Percentiles rank a stretch among this genome's conserved stretches.
Conservation (phyloP, 305 asterid species). For the Stenogyne calaminthoides region DNA sequence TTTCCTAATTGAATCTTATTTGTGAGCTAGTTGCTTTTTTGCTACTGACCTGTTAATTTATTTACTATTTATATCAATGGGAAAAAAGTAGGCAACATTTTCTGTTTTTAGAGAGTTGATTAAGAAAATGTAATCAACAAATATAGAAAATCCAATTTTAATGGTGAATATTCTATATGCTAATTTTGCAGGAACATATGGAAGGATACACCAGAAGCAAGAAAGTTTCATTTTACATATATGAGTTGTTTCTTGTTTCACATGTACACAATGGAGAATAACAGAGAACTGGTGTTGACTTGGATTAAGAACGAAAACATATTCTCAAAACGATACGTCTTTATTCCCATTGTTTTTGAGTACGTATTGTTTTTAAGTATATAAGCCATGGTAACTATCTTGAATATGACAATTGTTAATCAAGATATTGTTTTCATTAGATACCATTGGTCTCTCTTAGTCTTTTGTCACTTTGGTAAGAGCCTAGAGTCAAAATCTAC, state of each 20-base stretch:
- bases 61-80: too few relatives aligned
- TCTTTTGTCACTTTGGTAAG: slow-evolving; percentile 57
- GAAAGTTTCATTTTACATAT: slow-evolving; percentile 30
- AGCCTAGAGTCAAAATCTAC: slow-evolving; percentile 28
- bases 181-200: slow-evolving; percentile 42
- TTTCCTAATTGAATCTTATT: too few relatives aligned
- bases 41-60: too few relatives aligned
- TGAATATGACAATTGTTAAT: slow-evolving; percentile 8
- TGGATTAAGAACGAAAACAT: slow-evolving; percentile 47
- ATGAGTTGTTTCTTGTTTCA: slow-evolving; percentile 43
- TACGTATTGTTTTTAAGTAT: slow-evolving; percentile 25
- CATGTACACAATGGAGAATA: slow-evolving; percentile 23
- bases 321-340: slow-evolving; percentile 48
- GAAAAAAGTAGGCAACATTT: too few relatives aligned
- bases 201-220: slow-evolving; percentile 42
- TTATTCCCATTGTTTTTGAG: slow-evolving; percentile 51
- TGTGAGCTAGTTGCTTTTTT: too few relatives aligned
- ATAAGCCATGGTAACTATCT: background rate
- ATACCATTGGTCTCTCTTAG: slow-evolving; percentile 64
- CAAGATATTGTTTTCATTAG: slow-evolving; percentile 33
- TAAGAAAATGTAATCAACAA: background rate
- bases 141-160: background rate
- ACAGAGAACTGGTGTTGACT: slow-evolving; percentile 34
- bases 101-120: background rate
- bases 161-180: too few relatives aligned